These are phyloP conservation scores for Chenopodium album DNA, from an alignment of 148 eudicot species.

Conservation along the genomic window DNA sequence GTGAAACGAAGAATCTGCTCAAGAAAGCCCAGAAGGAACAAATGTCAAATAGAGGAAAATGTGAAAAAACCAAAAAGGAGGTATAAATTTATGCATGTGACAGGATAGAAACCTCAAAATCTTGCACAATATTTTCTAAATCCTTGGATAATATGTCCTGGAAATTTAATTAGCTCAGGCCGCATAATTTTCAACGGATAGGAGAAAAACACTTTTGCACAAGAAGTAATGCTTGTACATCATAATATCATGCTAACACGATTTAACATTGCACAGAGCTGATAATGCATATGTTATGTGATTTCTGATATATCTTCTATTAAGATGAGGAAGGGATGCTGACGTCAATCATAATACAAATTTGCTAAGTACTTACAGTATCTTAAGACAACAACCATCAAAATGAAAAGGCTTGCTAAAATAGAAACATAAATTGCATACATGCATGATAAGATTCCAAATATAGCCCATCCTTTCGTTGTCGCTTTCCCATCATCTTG, in stretches of 20 bases:
- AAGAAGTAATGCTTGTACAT: neutral
- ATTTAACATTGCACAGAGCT: neutral
- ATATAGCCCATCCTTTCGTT: conserved; percentile 80
- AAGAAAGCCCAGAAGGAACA: conserved; percentile 10
- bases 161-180: neutral
- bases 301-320: neutral
- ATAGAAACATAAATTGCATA: conserved; percentile 30
- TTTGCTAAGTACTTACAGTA: conserved; percentile 1
- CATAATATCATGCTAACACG: neutral
- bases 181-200: neutral
- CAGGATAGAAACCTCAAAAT: conserved; percentile 2
- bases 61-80: neutral
- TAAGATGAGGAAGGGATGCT: neutral
- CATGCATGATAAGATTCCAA: conserved; percentile 78
- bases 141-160: neutral
- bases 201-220: neutral
- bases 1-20: conserved; percentile 57
- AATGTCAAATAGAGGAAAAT: neutral
- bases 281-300: neutral
- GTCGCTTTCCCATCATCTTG: conserved; percentile 53
- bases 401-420: neutral
- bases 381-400: conserved; percentile 3
- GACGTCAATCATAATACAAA: neutral
- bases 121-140: neutral
- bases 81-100: neutral